Evolutionary conservation across 352 stramenopile genomes (phyloP), one percentile per base, ranked within the genome.

Genomic region (Salisapilia sapeloensis): DNA sequence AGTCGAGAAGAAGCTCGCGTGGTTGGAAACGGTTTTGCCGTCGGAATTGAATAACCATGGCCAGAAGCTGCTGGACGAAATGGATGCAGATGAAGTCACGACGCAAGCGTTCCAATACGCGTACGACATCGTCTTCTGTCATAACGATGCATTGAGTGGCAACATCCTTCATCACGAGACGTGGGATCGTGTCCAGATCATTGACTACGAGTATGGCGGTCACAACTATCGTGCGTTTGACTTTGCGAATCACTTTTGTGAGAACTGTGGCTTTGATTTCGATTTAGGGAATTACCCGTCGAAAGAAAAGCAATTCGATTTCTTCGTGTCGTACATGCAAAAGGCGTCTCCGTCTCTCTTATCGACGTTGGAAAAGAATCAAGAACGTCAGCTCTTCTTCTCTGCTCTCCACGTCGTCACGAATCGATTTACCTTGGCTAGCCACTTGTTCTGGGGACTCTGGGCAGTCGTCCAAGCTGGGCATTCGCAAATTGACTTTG

Each of bases 191-290:
- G 74, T 96, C 29, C 79, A 89, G 56, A 82, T 96, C 46, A 96
- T 96, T 44, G 87, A 96, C 60, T 96, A 94, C 55, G 87, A 96
- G 58, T 96, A 96, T 49, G 83, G 77, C 28, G 79, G 71, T 26
- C 94, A 85, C 62, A 96, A 96, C 56, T 93, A 74, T 44, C 81
- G 83, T 9, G 87, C 53, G 12, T 96, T 94, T 43, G 87, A 96
- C 60, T 86, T 96, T 48, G 86, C 77, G 33, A 96, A 96, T 53
- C 85, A 96, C 42, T 96, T 96, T 46, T 94, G 75, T 42, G 81
- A 96, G 58, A 80, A 94, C 56, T 92, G 78, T 36, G 86, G 86
- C 38, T 96, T 96, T 35, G 83, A 96, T 18, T 65, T 93, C 41
- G 75, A 96, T 40, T 52, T 94, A 28, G 63, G 54, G 16, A 35